Base-by-base conservation (phyloP, 2,329 filamentous ascomycete genomes). In the Exophiala sp. region DNA sequence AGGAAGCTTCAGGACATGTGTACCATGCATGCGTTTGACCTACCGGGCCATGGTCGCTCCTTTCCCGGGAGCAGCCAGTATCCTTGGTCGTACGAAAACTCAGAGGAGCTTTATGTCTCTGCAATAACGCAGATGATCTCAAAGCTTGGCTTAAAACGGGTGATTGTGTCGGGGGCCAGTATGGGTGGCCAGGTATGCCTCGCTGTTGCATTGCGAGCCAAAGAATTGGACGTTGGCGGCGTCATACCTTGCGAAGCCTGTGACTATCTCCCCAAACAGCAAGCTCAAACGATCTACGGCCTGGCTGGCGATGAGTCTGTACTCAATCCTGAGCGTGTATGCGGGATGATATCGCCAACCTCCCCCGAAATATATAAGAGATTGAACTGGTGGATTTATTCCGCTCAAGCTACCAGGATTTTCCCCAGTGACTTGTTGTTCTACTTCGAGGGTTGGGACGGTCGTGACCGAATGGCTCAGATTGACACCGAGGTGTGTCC, bases 351-450 rank as follows among this genome's bases (percentile, higher is more conserved):
- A 66, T 68, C 69, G 2, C 75, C 75, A 0, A 76, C 71, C 2
- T 70, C 75, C 4, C 75, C 75, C 0, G 63, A 67, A 5, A 68
- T 65, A 6, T 75, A 76, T 60, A 75, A 75, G 42, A 70, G 76
- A 47, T 69, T 78, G 34, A 71, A 78, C 58, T 79, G 76, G 76
- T 76, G 78, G 57, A 51, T 73, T 3, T 78, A 78, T 61, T 74
- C 70, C 6, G 68, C 71, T 0, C 76, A 78, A 65, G 75, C 76
- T 1, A 77, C 77, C 47, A 74, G 73, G 1, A 74, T 78, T 41
- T 78, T 78, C 66, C 75, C 77, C 58, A 75, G 75, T 16, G 75
- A 78, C 52, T 65, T 78, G 9, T 73, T 77, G 61, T 78, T 78
- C 63, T 78, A 76, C 67, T 78, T 78, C 47, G 72, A 73, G 41